phyloP scores from a whole-genome alignment of 2,329 filamentous ascomycete species.

The Fusarium papillatum region DNA sequence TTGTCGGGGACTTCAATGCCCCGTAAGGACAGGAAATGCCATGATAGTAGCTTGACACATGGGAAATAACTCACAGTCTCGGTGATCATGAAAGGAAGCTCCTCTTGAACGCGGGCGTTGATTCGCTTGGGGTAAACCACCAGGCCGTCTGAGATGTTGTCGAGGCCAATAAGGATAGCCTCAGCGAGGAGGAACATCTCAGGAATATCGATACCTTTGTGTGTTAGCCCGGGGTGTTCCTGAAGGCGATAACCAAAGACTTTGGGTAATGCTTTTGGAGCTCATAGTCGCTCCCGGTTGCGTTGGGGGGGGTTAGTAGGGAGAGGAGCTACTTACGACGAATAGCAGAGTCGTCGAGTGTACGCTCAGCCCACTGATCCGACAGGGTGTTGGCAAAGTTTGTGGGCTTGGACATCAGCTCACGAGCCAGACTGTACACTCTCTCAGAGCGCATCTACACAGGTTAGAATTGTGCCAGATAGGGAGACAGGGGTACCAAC shows the following conservation, averaged over 20 bases:
- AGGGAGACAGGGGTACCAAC: neutral
- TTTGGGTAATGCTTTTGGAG: neutral
- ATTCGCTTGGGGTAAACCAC: neutral
- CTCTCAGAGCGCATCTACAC: slow-evolving; percentile 61
- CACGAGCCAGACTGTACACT: slow-evolving; percentile 60
- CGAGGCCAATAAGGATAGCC: neutral
- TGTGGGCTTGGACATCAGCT: slow-evolving; percentile 57
- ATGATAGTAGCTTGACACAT: neutral
- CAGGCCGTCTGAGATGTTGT: neutral
- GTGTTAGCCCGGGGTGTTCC: neutral
- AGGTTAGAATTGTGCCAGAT: neutral
- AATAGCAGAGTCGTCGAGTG: neutral
- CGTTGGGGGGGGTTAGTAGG: no score
- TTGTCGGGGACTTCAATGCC: neutral
- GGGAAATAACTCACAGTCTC: neutral
- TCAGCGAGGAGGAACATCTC: neutral
- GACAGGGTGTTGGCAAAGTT: slow-evolving; percentile 45
- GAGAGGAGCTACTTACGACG: neutral
- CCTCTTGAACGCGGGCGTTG: neutral
- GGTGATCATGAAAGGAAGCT: neutral
- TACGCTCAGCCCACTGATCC: neutral
- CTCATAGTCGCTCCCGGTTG: neutral
- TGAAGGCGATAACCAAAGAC: neutral
- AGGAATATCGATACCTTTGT: neutral
- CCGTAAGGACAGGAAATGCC: neutral